These are phyloP conservation scores for Fusarium illudens DNA, from an alignment of 2,329 filamentous ascomycete species.

Conservation along the genomic window DNA sequence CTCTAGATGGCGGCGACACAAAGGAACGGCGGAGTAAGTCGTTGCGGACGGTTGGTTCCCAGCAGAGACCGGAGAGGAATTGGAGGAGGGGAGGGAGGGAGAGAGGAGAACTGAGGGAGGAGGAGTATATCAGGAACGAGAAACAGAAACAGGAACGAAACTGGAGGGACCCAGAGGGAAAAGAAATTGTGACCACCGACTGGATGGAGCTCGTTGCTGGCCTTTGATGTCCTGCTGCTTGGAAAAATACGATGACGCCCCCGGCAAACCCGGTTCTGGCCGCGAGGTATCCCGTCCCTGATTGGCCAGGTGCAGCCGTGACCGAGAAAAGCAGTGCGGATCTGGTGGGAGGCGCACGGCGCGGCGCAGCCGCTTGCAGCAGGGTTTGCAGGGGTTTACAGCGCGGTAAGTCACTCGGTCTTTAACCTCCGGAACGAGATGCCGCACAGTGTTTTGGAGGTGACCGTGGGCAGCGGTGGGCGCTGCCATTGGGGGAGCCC, in stretches of 20 bases:
- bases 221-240: constrained; percentile 41
- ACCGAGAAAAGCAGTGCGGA: constrained; percentile 35
- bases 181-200: constrained; percentile 37
- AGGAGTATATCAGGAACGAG: constrained; percentile 19
- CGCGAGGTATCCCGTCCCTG: constrained; percentile 20
- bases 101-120: constrained; percentile 12
- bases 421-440: constrained; percentile 25
- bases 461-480: constrained; percentile 26
- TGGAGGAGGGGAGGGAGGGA: constrained; percentile 19
- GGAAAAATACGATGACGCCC: constrained; percentile 43
- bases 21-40: constrained; percentile 63
- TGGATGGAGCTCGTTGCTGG: constrained; percentile 34
- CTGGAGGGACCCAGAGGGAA: constrained; percentile 20
- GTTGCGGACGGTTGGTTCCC: constrained; percentile 31
- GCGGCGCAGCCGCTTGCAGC: constrained; percentile 31
- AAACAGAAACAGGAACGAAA: neutral
- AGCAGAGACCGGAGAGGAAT: constrained; percentile 33
- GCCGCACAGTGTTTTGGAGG: constrained; percentile 37
- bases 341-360: constrained; percentile 20
- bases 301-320: constrained; percentile 33
- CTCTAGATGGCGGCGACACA: constrained; percentile 43
- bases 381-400: constrained; percentile 5
- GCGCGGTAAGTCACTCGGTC: constrained; percentile 23
- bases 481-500: constrained; percentile 29
- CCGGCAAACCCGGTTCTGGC: constrained; percentile 44